Evolutionary conservation across 176 grass and related monocot species (phyloP).

Genomic region (Pharus latifolius): DNA sequence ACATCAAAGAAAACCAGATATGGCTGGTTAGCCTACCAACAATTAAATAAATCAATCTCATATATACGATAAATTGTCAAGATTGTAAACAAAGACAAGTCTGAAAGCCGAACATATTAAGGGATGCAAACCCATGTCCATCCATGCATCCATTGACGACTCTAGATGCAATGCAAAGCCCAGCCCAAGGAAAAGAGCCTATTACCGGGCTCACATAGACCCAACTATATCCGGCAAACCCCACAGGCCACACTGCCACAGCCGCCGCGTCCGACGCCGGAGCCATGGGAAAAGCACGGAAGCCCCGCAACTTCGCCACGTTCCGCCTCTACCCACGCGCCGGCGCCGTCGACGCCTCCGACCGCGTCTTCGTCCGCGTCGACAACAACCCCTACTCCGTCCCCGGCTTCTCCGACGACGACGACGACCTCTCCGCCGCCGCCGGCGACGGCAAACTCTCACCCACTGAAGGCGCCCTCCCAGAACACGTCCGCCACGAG

Average conservation of each 20-base stretch:
- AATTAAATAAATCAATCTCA: no score
- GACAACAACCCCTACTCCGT: constrained; percentile 56
- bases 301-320: constrained; percentile 61
- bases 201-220: background rate
- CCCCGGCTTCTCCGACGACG: constrained; percentile 40
- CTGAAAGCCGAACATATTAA: no score
- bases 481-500: constrained; percentile 41
- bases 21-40: no score
- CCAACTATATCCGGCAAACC: background rate
- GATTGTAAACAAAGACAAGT: no score
- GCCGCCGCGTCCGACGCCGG: background rate
- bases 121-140: no score
- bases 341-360: constrained; percentile 33
- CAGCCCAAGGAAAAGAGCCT: background rate
- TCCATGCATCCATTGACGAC: no score
- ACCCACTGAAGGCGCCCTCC: background rate
- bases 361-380: constrained; percentile 78
- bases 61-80: no score
- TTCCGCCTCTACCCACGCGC: constrained; percentile 77
- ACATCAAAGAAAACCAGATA: no score
- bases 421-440: background rate
- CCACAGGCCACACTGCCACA: background rate
- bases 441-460: background rate
- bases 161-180: no score
- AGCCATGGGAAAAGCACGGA: constrained; percentile 37